phyloP scores from a whole-genome alignment of 805 yeast genomes.

The Blastobotrys peoriensis region DNA sequence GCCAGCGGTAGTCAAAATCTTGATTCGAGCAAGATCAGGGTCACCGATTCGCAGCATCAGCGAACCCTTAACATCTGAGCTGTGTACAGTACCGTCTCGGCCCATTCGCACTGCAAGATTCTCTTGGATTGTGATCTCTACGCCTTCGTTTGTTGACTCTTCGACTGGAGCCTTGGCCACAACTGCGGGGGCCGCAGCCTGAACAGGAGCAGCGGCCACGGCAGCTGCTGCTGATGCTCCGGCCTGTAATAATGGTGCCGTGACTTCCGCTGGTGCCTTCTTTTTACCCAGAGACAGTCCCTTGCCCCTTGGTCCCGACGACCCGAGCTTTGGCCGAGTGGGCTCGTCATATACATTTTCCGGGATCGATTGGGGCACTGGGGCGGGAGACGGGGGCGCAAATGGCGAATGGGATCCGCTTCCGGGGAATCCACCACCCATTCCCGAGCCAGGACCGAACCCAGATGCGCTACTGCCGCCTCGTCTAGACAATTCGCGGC shows the following conservation, averaged over 20 bases:
- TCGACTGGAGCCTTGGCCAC: conserved; percentile 16
- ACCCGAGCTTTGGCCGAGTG: neutral
- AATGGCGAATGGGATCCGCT: conserved; percentile 6
- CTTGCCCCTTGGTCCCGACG: conserved; percentile 47
- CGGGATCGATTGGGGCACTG: conserved; percentile 8
- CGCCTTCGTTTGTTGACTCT: conserved; percentile 57
- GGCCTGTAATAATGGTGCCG: conserved; percentile 27
- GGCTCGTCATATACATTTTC: conserved; percentile 19
- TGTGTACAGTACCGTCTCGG: conserved; percentile 63
- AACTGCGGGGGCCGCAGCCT: conserved; percentile 15
- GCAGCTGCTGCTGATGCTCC: conserved; percentile 21
- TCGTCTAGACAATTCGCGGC: conserved; percentile 41
- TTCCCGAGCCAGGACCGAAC: conserved; percentile 22
- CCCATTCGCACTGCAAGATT: conserved; percentile 68
- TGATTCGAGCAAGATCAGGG: conserved; percentile 60
- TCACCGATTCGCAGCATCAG: conserved; percentile 82
- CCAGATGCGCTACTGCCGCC: conserved; percentile 19
- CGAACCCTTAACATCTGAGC: conserved; percentile 82
- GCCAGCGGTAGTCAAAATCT: conserved; percentile 50
- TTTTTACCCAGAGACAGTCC: conserved; percentile 75
- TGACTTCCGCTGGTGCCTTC: conserved; percentile 26
- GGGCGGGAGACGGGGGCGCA: conserved; percentile 10
- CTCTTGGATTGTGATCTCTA: conserved; percentile 71
- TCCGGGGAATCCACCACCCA: conserved; percentile 7
- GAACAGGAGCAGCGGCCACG: conserved; percentile 19